A percentile compares a stretch with the other conserved stretches of the same genome.
Evolutionary conservation across 2,329 filamentous ascomycete species (phyloP).

Genomic region (Alternaria panax): DNA sequence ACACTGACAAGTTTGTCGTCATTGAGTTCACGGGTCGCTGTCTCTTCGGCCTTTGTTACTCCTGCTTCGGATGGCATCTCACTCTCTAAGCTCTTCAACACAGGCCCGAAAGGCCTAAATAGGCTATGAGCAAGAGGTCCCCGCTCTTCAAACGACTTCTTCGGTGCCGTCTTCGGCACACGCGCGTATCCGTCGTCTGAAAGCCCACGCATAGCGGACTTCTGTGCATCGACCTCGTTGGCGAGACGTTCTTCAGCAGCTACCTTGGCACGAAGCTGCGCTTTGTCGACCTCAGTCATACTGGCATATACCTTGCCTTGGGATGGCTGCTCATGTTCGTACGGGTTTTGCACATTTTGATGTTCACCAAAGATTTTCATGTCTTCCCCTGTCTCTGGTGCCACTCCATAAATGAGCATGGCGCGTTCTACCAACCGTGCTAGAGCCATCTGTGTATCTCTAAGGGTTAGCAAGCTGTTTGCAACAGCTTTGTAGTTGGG

Average conservation of each 20-base stretch:
- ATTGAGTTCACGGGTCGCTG: constrained; percentile 16
- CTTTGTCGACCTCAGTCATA: constrained; percentile 8
- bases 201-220: constrained; percentile 37
- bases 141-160: constrained; percentile 27
- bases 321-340: background rate
- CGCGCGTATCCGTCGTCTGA: constrained; percentile 40
- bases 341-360: background rate
- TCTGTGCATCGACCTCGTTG: constrained; percentile 38
- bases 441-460: constrained; percentile 43
- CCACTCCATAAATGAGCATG: constrained; percentile 32
- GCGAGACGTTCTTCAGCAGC: constrained; percentile 34
- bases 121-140: constrained; percentile 40
- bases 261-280: constrained; percentile 17
- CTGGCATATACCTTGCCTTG: background rate
- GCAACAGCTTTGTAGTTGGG: constrained; percentile 30
- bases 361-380: background rate
- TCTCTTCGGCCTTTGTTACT: constrained; percentile 15
- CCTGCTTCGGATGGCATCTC: constrained; percentile 14
- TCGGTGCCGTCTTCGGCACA: constrained; percentile 19
- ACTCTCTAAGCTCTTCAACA: constrained; percentile 36
- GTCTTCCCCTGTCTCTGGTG: constrained; percentile 19
- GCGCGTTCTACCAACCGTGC: constrained; percentile 32
- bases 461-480: constrained; percentile 35
- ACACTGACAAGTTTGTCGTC: constrained; percentile 36
- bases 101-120: constrained; percentile 41